Percentiles rank a stretch among this genome's conserved stretches.
Evolutionary conservation across 2,329 filamentous ascomycete genomes (phyloP).

Genomic region (Ascosphaera pollenicola): DNA sequence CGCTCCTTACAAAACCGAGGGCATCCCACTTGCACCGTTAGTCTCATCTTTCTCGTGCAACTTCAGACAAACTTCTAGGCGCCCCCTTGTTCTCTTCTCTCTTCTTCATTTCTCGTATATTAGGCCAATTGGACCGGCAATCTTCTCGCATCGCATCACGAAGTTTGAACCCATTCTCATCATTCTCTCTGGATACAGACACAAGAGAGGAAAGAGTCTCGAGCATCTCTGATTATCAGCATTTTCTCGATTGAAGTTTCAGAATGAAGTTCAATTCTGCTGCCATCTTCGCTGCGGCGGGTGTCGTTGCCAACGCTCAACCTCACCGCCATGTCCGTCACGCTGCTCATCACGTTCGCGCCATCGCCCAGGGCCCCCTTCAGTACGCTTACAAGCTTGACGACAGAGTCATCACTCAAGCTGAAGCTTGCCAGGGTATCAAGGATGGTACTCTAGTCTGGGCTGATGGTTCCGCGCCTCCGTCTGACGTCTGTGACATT

Average conservation of each 20-base stretch:
- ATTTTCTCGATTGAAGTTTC: no score
- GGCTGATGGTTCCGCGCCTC: constrained; percentile 38
- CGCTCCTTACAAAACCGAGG: no score
- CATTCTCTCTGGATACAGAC: no score
- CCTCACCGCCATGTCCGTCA: constrained; percentile 19
- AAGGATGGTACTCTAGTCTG: constrained; percentile 42
- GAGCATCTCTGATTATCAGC: background rate
- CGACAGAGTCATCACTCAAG: constrained; percentile 35
- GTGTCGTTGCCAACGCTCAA: constrained; percentile 20
- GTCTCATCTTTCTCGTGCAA: no score
- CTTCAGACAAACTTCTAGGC: no score
- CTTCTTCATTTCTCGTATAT: no score
- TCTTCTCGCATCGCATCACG: no score
- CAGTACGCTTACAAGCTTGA: constrained; percentile 52
- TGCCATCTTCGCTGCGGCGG: constrained; percentile 21
- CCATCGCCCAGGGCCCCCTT: constrained; percentile 31
- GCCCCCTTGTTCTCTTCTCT: no score
- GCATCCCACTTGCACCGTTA: no score
- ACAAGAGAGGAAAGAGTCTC: constrained; percentile 2
- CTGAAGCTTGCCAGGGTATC: constrained; percentile 51
- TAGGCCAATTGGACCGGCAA: no score
- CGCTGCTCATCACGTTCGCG: constrained; percentile 16
- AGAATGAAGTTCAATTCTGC: constrained; percentile 21
- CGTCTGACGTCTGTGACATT: constrained; percentile 24
- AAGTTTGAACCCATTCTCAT: no score